Conservation (phyloP, 2,329 filamentous ascomycete species). For the Cordyceps tenuipes region DNA sequence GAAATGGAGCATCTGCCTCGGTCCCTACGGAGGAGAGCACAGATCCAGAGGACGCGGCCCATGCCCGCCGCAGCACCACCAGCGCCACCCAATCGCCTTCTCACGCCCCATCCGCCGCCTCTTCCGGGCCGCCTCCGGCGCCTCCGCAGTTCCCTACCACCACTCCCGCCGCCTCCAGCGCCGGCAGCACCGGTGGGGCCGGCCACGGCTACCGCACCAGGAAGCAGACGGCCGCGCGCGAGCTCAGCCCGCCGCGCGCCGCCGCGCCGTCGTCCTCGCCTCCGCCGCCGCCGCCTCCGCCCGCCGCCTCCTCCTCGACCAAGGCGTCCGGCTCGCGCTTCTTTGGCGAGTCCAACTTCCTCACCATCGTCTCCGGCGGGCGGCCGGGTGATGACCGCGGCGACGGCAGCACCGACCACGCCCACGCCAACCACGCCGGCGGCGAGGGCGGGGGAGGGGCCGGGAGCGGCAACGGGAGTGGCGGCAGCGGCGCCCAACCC, state of each 20-base stretch:
- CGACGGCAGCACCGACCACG: background rate
- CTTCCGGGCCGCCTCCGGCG: background rate
- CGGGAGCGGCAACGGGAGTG: no score
- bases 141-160: background rate
- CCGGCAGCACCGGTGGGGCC: background rate
- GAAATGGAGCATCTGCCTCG: background rate
- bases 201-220: constrained; percentile 8
- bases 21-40: constrained; percentile 3
- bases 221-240: constrained; percentile 9
- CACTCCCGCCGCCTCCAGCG: no score
- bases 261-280: background rate
- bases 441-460: no score
- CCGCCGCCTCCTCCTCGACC: constrained; percentile 15
- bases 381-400: background rate
- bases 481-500: background rate
- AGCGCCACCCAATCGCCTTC: background rate
- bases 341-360: constrained; percentile 32
- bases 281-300: no score
- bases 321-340: constrained; percentile 23
- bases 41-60: constrained; percentile 7
- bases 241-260: background rate
- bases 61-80: no score
- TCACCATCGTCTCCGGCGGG: constrained; percentile 25
- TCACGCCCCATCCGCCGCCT: background rate
- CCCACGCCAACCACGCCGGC: constrained; percentile 14